phyloP scores from a whole-genome alignment of 345 rosid genomes.

The Populus alba region DNA sequence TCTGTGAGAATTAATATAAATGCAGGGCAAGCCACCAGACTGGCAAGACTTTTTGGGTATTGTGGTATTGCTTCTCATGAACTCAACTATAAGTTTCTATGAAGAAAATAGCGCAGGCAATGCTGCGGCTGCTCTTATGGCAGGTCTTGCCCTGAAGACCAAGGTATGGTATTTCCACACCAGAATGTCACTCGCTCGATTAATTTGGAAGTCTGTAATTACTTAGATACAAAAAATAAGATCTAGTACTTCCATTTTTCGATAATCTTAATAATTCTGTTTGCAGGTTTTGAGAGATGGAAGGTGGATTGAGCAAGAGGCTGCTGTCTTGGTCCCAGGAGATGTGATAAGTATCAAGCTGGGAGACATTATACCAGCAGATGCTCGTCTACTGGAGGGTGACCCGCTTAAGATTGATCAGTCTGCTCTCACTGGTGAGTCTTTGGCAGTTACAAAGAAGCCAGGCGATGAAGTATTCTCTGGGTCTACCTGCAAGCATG shows the following conservation, averaged over 20 bases:
- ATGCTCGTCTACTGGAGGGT: constrained; percentile 80
- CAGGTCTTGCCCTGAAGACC: constrained; percentile 71
- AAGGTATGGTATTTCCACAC: constrained; percentile 30
- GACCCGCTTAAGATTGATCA: constrained; percentile 81
- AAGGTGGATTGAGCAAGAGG: constrained; percentile 74
- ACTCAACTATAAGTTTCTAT: constrained; percentile 77
- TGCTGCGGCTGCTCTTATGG: constrained; percentile 82
- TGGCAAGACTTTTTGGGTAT: constrained; percentile 89
- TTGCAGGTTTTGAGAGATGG: constrained; percentile 71
- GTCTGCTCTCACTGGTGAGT: constrained; percentile 80
- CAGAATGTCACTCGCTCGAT: background rate
- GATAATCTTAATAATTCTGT: background rate
- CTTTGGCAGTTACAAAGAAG: constrained; percentile 66
- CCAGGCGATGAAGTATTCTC: constrained; percentile 78
- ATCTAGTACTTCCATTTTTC: background rate
- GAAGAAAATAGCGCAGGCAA: constrained; percentile 91
- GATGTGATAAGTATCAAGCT: constrained; percentile 73
- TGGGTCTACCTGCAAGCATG: constrained; percentile 86
- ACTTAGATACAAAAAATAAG: too few species aligned
- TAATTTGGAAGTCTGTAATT: background rate
- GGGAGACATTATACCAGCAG: constrained; percentile 83
- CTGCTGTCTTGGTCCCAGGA: constrained; percentile 71
- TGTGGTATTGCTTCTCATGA: constrained; percentile 57
- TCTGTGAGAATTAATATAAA: background rate
- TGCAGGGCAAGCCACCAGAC: constrained; percentile 81